Conservation (phyloP, 306 rosid genomes). For the Cicer arietinum region DNA sequence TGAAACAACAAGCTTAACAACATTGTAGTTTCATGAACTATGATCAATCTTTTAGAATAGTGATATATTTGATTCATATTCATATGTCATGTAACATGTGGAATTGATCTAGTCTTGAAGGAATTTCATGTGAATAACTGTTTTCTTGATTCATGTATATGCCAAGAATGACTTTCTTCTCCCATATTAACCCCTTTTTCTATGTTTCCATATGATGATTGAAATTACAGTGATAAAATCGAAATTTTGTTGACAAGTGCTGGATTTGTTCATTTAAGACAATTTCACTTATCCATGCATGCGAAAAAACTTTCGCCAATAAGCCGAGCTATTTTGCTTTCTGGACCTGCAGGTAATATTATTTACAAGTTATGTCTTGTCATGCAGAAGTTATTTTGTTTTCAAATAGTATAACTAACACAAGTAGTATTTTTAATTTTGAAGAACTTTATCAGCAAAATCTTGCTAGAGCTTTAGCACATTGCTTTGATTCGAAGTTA, state of each 20-base stretch:
- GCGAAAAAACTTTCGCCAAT: slow-evolving; percentile 80
- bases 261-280: slow-evolving; percentile 76
- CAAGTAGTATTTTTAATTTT: slow-evolving; percentile 26
- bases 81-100: slow-evolving; percentile 5
- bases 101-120: slow-evolving; percentile 33
- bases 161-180: not conserved
- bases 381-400: not conserved
- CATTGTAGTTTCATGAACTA: slow-evolving; percentile 4
- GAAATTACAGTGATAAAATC: slow-evolving; percentile 66
- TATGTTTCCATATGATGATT: slow-evolving; percentile 31
- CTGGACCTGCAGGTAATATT: slow-evolving; percentile 80
- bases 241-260: slow-evolving; percentile 71
- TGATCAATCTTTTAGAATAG: slow-evolving; percentile 1
- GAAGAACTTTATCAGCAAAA: slow-evolving; percentile 76
- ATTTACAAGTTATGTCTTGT: not conserved
- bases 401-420: slow-evolving; percentile 35
- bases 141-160: slow-evolving; percentile 27
- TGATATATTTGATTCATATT: slow-evolving; percentile 4
- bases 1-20: slow-evolving; percentile 19
- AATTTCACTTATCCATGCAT: slow-evolving; percentile 66
- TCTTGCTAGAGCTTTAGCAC: slow-evolving; percentile 85
- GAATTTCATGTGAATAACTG: slow-evolving; percentile 25
- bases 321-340: slow-evolving; percentile 82
- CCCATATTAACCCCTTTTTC: slow-evolving; percentile 12
- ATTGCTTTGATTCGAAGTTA: slow-evolving; percentile 71